A percentile compares a stretch with the other conserved stretches of the same genome.
Conservation (phyloP, 1,139 yeast genomes). For the Magnusiomyces clavatus region DNA sequence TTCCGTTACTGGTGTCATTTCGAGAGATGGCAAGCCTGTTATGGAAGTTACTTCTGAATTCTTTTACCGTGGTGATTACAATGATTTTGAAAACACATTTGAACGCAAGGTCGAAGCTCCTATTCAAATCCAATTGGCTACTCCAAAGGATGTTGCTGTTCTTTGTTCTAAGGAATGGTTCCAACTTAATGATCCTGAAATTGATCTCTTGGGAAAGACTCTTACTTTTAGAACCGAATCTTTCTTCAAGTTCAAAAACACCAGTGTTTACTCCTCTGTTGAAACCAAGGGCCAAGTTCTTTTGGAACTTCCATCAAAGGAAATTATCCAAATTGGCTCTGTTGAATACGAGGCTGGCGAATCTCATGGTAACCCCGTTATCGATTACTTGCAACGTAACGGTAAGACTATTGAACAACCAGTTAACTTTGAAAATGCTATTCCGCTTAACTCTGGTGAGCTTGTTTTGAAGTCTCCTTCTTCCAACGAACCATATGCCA, state of each 20-base stretch:
- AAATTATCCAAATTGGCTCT: conserved; percentile 77
- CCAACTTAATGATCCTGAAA: conserved; percentile 60
- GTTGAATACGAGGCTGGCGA: conserved; percentile 87
- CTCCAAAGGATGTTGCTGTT: conserved; percentile 88
- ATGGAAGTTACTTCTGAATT: conserved; percentile 93
- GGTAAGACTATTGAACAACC: conserved; percentile 96
- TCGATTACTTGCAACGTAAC: conserved; percentile 84
- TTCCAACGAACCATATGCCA: conserved; percentile 91
- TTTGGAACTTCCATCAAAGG: conserved; percentile 89
- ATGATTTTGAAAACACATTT: conserved; percentile 87
- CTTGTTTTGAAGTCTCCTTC: conserved; percentile 70
- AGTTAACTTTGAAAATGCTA: conserved; percentile 77
- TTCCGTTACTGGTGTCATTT: conserved; percentile 86
- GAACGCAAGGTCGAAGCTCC: conserved; percentile 84
- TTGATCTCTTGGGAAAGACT: conserved; percentile 69
- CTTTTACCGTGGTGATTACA: conserved; percentile 90
- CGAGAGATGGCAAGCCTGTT: conserved; percentile 68
- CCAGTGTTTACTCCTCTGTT: conserved; percentile 69
- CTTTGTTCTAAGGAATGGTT: conserved; percentile 97
- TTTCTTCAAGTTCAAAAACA: conserved; percentile 70
- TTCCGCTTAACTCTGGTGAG: conserved; percentile 73
- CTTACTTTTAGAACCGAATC: conserved; percentile 89
- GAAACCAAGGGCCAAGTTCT: conserved; percentile 77
- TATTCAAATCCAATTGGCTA: conserved; percentile 61
- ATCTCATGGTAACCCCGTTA: conserved; percentile 95